Base-by-base conservation (phyloP, 2,329 filamentous ascomycete genomes). In the Aspergillus candidus region DNA sequence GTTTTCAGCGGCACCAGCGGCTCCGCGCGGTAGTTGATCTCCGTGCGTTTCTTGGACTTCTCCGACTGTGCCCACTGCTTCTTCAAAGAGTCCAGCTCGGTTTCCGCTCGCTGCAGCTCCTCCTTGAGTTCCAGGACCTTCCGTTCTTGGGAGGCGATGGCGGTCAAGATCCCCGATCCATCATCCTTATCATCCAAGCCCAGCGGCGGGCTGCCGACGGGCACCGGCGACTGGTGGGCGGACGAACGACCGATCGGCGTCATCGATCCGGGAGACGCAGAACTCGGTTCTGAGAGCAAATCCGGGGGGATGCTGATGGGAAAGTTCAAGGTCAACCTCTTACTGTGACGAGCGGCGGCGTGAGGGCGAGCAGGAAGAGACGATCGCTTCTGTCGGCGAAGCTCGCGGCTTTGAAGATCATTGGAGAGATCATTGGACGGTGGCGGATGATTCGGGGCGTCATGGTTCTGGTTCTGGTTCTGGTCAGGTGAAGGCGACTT, bases 61-160 rank as follows among this genome's bases (percentile, higher is more conserved):
- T 96, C 89, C 48, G 89, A 82, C 11, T 74, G 70, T 2, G 86
- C 79, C 84, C 88, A 97, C 65, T 89, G 84, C 58, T 79, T 84
- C 73, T 96, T 97, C 49, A 98, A 73, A 34, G 73, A 78, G 37
- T 74, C 72, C 33, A 98, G 73, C 37, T 94, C 86, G 11, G 73
- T 70, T 63, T 98, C 91, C 5, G 93, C 91, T 47, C 83, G 83
- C 17, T 74, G 72, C n/a, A 98, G 73, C 66, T 97, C 91, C 65
- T 98, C 93, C 47, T 83, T 85, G 41, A 98, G 73, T 68, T 97
- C 93, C 45, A 98, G 71, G 2, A 98, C 91, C 53, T 82, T 83
- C 45, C 93, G 79, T 70, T 98, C 93, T 69, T 97, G 90, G 11
- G 88, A 83, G 35, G 93, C 93, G 57, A 98, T 85, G 45, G 90